A percentile compares a stretch with the other conserved stretches of the same genome.
Conservation (phyloP, 192 early-diverging fungal species). For the Gonapodya sp. region DNA sequence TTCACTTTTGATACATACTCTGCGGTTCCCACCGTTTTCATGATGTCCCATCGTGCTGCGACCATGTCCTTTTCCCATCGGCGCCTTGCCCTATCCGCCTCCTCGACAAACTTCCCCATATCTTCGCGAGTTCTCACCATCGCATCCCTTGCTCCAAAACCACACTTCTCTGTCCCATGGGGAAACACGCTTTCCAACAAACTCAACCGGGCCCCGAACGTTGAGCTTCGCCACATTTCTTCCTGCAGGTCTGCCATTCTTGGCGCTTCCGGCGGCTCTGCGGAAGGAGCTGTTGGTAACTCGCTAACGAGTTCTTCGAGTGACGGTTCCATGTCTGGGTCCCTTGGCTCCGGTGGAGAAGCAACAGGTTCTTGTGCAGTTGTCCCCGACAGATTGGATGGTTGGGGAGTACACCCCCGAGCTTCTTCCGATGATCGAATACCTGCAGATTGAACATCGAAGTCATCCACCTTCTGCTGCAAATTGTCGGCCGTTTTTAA, state of each 20-base stretch:
- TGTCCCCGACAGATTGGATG: no score
- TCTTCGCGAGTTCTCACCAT: conserved; percentile 41
- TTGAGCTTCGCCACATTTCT: background rate
- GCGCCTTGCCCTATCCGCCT: background rate
- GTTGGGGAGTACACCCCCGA: no score
- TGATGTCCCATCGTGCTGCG: background rate
- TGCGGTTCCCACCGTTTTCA: background rate
- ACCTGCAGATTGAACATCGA: no score
- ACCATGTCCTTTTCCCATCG: background rate
- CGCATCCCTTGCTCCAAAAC: conserved; percentile 47
- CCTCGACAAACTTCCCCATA: conserved; percentile 39
- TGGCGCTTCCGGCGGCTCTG: background rate
- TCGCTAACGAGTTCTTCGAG: background rate
- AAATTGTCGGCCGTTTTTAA: no score
- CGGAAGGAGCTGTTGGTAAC: background rate
- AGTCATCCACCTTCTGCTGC: no score
- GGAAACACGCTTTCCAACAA: background rate
- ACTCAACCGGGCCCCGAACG: background rate
- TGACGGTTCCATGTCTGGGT: background rate
- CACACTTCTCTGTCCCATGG: conserved; percentile 28
- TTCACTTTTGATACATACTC: background rate
- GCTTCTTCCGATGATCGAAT: no score
- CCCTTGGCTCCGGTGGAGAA: background rate
- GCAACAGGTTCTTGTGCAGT: no score
- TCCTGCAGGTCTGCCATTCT: background rate